Conservation (phyloP, 192 early-diverging fungal genomes). For the Coemansia sp. region DNA sequence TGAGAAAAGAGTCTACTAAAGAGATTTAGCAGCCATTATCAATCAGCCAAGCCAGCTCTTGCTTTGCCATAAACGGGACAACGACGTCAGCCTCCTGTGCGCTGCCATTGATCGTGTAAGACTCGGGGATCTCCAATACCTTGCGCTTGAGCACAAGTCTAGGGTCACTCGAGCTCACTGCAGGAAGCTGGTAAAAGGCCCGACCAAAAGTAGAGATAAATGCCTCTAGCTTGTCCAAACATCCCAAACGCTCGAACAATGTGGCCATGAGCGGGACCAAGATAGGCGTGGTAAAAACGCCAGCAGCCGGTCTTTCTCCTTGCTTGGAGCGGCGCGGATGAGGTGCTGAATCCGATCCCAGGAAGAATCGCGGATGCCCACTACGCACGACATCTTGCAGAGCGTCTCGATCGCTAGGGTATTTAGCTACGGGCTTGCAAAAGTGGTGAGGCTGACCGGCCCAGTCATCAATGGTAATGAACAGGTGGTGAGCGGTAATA, state of each 20-base stretch:
- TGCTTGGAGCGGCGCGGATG: slow-evolving; percentile 90
- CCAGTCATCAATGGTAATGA: slow-evolving; percentile 95
- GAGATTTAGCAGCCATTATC: not conserved
- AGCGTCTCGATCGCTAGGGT: slow-evolving; percentile 86
- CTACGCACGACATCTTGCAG: slow-evolving; percentile 78
- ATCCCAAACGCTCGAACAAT: slow-evolving; percentile 84
- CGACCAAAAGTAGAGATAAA: slow-evolving; percentile 89
- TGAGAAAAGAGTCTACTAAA: not conserved
- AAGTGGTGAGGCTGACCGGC: slow-evolving; percentile 95
- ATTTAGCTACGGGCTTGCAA: slow-evolving; percentile 99
- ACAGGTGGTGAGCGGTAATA: slow-evolving; percentile 95
- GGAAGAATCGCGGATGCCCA: slow-evolving; percentile 95
- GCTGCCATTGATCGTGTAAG: slow-evolving; percentile 19
- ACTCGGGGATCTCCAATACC: slow-evolving; percentile 22
- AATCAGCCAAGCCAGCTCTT: slow-evolving; percentile 67
- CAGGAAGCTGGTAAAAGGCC: slow-evolving; percentile 79
- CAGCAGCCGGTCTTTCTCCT: slow-evolving; percentile 75
- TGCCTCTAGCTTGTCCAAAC: slow-evolving; percentile 74
- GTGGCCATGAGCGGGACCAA: slow-evolving; percentile 84
- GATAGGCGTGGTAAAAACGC: slow-evolving; percentile 91
- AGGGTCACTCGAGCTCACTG: slow-evolving; percentile 26
- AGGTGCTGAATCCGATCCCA: slow-evolving; percentile 96
- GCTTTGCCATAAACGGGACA: slow-evolving; percentile 87
- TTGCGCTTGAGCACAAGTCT: slow-evolving; percentile 35
- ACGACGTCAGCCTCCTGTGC: slow-evolving; percentile 48